A percentile compares a stretch with the other conserved stretches of the same genome.
Evolutionary conservation across 1,139 yeast genomes (phyloP).

Genomic region (Pneumocystis carinii): DNA sequence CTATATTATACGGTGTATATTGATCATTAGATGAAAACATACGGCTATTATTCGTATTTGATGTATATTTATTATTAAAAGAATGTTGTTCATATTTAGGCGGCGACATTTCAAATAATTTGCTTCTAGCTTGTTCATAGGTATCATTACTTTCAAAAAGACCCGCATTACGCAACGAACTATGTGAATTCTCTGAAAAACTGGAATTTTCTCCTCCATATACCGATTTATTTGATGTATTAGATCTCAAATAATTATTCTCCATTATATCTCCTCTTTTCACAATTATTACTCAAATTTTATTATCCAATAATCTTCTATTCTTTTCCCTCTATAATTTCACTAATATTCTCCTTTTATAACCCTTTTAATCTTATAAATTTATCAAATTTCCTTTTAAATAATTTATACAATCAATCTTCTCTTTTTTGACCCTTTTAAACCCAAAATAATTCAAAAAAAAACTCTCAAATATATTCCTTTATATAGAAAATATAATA

Average conservation of each 20-base stretch:
- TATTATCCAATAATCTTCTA: too few relatives aligned
- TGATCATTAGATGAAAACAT: background rate
- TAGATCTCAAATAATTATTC: background rate
- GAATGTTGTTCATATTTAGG: background rate
- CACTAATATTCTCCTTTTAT: too few relatives aligned
- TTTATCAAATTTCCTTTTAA: too few relatives aligned
- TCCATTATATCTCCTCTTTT: background rate
- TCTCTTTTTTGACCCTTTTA: too few relatives aligned
- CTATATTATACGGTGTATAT: conserved; percentile 18
- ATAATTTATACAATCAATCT: too few relatives aligned
- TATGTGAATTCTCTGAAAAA: background rate
- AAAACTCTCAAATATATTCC: too few relatives aligned
- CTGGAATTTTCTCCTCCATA: background rate
- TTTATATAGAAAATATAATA: too few relatives aligned
- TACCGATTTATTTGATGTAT: background rate
- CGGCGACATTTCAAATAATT: background rate
- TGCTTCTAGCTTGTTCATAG: background rate
- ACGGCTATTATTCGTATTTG: background rate
- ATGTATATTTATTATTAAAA: background rate
- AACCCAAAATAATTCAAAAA: too few relatives aligned
- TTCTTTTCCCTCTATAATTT: too few relatives aligned
- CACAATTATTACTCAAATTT: too few relatives aligned
- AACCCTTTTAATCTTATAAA: too few relatives aligned
- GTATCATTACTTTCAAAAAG: background rate
- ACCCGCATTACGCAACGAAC: background rate